Conservation (phyloP, 306 rosid species). For the Trifolium fragiferum region DNA sequence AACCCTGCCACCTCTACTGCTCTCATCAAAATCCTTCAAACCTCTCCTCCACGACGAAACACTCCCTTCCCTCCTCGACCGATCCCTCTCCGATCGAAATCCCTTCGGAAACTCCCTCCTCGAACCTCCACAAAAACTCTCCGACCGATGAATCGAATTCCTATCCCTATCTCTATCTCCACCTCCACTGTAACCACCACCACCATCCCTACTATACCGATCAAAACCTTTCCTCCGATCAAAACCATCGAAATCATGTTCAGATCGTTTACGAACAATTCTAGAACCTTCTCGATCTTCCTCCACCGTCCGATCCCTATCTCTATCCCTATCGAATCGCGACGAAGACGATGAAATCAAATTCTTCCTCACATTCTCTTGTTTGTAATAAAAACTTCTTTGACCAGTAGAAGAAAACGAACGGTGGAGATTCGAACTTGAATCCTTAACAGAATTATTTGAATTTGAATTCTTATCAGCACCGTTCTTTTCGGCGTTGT, state of each 20-base stretch:
- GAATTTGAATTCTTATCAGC: background rate
- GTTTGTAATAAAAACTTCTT: conserved; percentile 66
- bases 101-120: conserved; percentile 94
- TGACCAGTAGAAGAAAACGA: conserved; percentile 74
- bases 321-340: conserved; percentile 76
- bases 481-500: conserved; percentile 7
- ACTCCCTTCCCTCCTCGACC: conserved; percentile 79
- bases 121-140: conserved; percentile 78
- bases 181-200: conserved; percentile 48
- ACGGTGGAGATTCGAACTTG: conserved; percentile 55
- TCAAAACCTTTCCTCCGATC: conserved; percentile 86
- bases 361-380: conserved; percentile 68
- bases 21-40: conserved; percentile 79
- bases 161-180: conserved; percentile 64
- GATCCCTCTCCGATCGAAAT: conserved; percentile 93
- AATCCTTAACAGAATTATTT: conserved; percentile 37
- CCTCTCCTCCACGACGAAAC: conserved; percentile 91
- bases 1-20: conserved; percentile 42
- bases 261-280: conserved; percentile 78
- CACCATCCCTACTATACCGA: conserved; percentile 68
- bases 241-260: conserved; percentile 75
- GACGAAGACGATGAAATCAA: conserved; percentile 51
- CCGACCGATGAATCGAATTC: conserved; percentile 74
- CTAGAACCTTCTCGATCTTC: conserved; percentile 81
- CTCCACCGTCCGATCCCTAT: conserved; percentile 71